Evolutionary conservation across 23 red algal genomes (phyloP).

Genomic region (Gracilariopsis chorda): DNA sequence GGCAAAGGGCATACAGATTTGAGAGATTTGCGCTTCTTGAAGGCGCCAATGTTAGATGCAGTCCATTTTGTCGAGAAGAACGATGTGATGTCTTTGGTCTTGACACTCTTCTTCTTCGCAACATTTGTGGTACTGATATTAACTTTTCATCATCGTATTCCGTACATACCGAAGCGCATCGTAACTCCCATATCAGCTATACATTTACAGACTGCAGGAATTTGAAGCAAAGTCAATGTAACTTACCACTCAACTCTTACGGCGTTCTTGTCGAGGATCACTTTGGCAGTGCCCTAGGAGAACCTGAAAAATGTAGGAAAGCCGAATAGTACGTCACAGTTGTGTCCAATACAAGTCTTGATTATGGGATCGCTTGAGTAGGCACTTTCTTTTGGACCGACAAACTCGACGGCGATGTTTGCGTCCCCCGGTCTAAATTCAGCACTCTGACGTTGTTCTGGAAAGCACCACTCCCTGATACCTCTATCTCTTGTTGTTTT

Average conservation of each 20-base stretch:
- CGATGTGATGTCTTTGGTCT: conserved; percentile 65
- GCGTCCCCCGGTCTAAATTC: background rate
- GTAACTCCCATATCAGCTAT: no score
- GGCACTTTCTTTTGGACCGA: conserved; percentile 45
- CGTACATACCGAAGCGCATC: no score
- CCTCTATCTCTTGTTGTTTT: conserved; percentile 71
- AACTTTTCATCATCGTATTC: conserved; percentile 39
- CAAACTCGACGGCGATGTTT: background rate
- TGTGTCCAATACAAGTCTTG: conserved; percentile 63
- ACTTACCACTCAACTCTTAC: conserved; percentile 65
- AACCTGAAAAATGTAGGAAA: conserved; percentile 82
- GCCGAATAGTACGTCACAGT: conserved; percentile 77
- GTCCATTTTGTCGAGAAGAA: conserved; percentile 44
- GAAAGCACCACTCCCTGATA: conserved; percentile 71
- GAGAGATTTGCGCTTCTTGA: conserved; percentile 7
- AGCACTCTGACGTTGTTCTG: conserved; percentile 44
- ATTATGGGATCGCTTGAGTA: conserved; percentile 84
- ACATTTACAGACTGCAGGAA: background rate
- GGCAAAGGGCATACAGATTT: background rate
- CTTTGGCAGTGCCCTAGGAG: conserved; percentile 66
- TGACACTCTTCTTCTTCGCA: background rate
- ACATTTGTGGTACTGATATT: background rate
- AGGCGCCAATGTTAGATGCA: background rate
- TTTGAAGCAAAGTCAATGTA: background rate
- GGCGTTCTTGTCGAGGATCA: conserved; percentile 26